Base-by-base conservation (phyloP, 306 rosid genomes). In the Sphenostylis stenocarpa region DNA sequence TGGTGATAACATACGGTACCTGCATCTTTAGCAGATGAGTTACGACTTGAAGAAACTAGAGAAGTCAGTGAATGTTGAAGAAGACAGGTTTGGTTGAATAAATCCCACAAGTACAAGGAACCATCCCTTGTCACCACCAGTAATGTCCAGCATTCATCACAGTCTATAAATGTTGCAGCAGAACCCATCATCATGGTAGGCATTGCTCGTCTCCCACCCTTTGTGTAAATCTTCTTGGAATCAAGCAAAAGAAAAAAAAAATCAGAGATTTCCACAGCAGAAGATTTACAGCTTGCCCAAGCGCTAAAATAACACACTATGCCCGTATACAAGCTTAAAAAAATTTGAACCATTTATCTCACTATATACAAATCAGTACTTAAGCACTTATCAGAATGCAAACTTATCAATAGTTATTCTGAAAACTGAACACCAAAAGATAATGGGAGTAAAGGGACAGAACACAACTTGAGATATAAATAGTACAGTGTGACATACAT, bases 111-210 rank as follows among this genome's bases (percentile, higher is more conserved):
- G 73, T 88, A 90, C 66, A 95, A 77, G 60, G 92, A 87, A 49
- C 99, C 97, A 65, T 88, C 92, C 77, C 91, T 89, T 62, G 99
- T 92, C 82, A 95, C 97, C 85, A 95, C 77, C 76, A 94, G 84
- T 87, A 94, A 79, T 83, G 84, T 91, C 98, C 97, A 94, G 88
- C 84, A 82, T 80, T 94, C 96, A 16, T 94, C 98, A 28, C 98
- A 94, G 45, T 94, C 98, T 64, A 94, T 81, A 86, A 94, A 94
- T 62, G 96, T 90, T 39, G 98, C 91, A 47, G 98, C 92, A 34
- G 98, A 90, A 63, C 97, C 98, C 86, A 79, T 78, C 92, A 94
- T 88, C 98, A 93, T 93, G 70, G 95, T 83, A 78, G 98, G 97
- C 93, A 91, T 86, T 62, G 97, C 86, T 78, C 98, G 94, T 86